Conservation (phyloP, 352 stramenopile genomes). For the Phytophthora palmivora region DNA sequence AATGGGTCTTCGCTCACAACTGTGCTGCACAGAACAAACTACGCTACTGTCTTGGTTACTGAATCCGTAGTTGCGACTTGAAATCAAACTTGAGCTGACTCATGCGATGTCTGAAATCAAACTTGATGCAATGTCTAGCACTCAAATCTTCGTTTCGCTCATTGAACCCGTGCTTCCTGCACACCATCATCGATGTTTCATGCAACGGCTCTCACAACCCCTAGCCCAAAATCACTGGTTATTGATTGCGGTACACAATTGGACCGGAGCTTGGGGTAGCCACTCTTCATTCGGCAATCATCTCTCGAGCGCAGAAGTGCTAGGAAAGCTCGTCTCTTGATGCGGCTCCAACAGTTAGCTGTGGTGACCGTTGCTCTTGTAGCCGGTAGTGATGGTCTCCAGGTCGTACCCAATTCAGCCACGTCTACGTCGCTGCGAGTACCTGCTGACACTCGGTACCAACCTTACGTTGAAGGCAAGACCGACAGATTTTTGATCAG, state of each 20-base stretch:
- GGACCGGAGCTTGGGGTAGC: no score
- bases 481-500: conserved; percentile 21
- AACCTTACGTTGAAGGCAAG: conserved; percentile 27
- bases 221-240: conserved; percentile 19
- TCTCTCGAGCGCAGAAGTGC: conserved; percentile 6
- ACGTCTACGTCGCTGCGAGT: conserved; percentile 17
- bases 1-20: no score
- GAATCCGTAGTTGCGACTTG: no score
- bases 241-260: not conserved
- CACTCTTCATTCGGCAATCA: conserved; percentile 21
- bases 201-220: no score
- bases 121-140: no score
- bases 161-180: no score
- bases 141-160: no score
- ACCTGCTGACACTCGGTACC: conserved; percentile 9
- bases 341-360: conserved; percentile 17
- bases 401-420: conserved; percentile 23
- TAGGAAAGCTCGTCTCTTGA: not conserved
- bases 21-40: no score
- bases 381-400: conserved; percentile 13
- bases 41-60: no score
- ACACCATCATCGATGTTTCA: no score
- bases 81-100: no score
- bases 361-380: conserved; percentile 22
- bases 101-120: no score